Conservation (phyloP, 805 yeast genomes). For the Nakazawaea siamensis region DNA sequence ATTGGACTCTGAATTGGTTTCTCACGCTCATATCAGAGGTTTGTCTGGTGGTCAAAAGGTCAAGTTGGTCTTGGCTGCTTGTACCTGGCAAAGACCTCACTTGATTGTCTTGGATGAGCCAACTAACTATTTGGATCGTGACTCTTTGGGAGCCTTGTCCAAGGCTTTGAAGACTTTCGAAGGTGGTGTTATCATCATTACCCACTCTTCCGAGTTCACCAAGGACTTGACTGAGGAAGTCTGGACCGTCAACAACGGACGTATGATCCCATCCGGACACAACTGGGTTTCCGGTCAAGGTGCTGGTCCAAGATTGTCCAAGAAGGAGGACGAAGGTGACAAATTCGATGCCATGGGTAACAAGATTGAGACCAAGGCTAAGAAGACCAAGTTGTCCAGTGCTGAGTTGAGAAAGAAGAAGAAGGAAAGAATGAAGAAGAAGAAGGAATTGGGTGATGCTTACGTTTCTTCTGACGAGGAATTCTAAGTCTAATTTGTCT, state of each 20-base stretch:
- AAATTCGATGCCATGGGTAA: constrained; percentile 99
- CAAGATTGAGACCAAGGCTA: constrained; percentile 94
- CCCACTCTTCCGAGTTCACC: constrained; percentile 99
- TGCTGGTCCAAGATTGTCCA: constrained; percentile 98
- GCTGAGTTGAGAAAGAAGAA: constrained; percentile 99
- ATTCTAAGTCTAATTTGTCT: constrained; percentile 24
- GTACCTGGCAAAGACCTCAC: constrained; percentile 99
- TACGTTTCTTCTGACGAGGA: constrained; percentile 97
- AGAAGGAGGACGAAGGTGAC: constrained; percentile 96
- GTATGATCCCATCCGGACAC: constrained; percentile 99
- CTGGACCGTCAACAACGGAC: constrained; percentile 99
- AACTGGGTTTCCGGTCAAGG: constrained; percentile 99
- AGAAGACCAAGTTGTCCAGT: constrained; percentile 95
- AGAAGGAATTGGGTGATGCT: constrained; percentile 99
- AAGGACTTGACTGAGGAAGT: constrained; percentile 99
- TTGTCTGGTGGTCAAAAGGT: constrained; percentile 99
- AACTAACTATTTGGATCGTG: constrained; percentile 98
- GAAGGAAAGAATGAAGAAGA: constrained; percentile 99
- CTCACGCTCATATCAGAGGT: constrained; percentile 99
- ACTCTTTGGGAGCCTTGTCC: constrained; percentile 98
- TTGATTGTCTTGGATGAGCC: constrained; percentile 99
- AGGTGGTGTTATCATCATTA: constrained; percentile 99
- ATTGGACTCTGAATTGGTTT: constrained; percentile 97
- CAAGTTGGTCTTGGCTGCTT: constrained; percentile 98
- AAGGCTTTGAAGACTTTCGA: constrained; percentile 97